These are phyloP conservation scores for Yamadazyma jaroonii DNA, from an alignment of 1,139 yeast genomes.

Conservation along the genomic window DNA sequence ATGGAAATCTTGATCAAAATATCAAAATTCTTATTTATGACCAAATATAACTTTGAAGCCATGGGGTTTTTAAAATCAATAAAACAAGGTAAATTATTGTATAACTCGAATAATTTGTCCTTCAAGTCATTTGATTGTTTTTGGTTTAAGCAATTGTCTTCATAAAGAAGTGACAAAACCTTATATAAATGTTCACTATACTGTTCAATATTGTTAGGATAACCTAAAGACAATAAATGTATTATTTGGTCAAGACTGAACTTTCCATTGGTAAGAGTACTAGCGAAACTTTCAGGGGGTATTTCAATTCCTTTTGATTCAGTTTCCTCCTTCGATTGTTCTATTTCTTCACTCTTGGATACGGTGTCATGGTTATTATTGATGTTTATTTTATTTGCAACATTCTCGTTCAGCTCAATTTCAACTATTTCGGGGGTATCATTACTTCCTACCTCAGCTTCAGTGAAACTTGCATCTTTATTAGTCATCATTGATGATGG, in stretches of 20 bases:
- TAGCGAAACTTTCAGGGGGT: slow-evolving; percentile 7
- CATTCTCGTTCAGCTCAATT: too few species aligned
- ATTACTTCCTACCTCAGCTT: too few species aligned
- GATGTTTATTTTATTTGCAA: too few species aligned
- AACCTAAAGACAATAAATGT: slow-evolving; percentile 24
- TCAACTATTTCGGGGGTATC: too few species aligned
- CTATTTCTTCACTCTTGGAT: too few species aligned
- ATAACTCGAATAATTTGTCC: slow-evolving; percentile 24
- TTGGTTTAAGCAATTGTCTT: slow-evolving; percentile 12
- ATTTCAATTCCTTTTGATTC: not conserved
- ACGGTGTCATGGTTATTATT: too few species aligned
- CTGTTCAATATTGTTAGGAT: slow-evolving; percentile 33
- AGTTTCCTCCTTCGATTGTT: not conserved
- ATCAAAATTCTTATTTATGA: slow-evolving; percentile 42
- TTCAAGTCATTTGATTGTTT: slow-evolving; percentile 15
- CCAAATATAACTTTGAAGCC: slow-evolving; percentile 29
- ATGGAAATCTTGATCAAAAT: slow-evolving; percentile 35
- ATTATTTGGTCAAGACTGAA: slow-evolving; percentile 23
- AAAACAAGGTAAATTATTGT: slow-evolving; percentile 25
- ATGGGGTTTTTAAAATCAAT: slow-evolving; percentile 22
- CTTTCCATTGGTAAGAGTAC: slow-evolving; percentile 11
- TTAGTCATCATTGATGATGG: too few species aligned
- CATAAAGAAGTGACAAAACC: slow-evolving; percentile 27
- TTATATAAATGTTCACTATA: slow-evolving; percentile 40
- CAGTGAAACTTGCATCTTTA: too few species aligned